These are phyloP conservation scores for Xanthoceras sorbifolium DNA, from an alignment of 345 rosid genomes.

Conservation along the genomic window DNA sequence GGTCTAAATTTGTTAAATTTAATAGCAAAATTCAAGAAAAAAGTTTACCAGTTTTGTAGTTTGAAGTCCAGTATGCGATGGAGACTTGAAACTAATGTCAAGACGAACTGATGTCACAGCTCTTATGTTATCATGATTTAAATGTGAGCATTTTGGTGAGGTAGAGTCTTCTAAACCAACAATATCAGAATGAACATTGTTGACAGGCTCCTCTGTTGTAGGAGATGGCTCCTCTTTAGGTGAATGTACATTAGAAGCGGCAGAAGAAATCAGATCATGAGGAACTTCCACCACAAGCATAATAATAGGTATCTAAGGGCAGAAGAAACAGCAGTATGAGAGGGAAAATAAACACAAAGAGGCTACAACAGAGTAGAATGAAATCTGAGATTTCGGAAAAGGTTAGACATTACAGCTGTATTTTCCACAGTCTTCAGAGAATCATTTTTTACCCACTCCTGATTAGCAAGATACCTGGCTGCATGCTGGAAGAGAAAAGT, in stretches of 20 bases:
- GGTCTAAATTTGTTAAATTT: neutral
- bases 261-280: conserved; percentile 59
- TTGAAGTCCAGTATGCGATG: conserved; percentile 94
- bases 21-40: neutral
- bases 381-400: conserved; percentile 14
- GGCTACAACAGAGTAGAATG: conserved; percentile 13
- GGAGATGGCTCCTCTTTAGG: conserved; percentile 58
- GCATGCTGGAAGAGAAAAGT: conserved; percentile 70
- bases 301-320: conserved; percentile 81
- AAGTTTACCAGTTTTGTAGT: conserved; percentile 79
- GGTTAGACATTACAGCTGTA: conserved; percentile 76
- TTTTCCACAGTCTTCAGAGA: conserved; percentile 96
- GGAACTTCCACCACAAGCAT: conserved; percentile 98
- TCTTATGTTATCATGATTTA: conserved; percentile 37
- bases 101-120: conserved; percentile 74
- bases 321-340: conserved; percentile 23
- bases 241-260: conserved; percentile 59
- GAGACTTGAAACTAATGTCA: conserved; percentile 90
- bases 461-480: conserved; percentile 96
- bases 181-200: conserved; percentile 38
- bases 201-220: conserved; percentile 44
- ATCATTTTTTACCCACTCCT: conserved; percentile 98
- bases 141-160: conserved; percentile 45
- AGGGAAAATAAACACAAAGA: conserved; percentile 23
- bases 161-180: conserved; percentile 54